These are phyloP conservation scores for Saksenaea vasiformis DNA, from an alignment of 371 early-diverging fungal species.

Conservation along the genomic window DNA sequence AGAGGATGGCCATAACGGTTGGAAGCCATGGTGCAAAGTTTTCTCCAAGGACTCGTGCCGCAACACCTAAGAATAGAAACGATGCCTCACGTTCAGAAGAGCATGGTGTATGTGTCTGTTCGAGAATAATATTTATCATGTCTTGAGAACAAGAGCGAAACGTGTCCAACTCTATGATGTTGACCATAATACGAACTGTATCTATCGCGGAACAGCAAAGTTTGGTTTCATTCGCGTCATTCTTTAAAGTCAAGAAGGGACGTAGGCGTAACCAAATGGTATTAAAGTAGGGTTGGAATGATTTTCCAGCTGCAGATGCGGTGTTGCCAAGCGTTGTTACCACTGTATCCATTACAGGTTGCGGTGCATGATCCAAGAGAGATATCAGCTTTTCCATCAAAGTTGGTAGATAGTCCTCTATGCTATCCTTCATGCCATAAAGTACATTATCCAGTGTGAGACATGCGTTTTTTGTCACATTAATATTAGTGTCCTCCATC, in stretches of 20 bases:
- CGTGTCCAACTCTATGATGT: slow-evolving; percentile 79
- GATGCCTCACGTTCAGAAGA: slow-evolving; percentile 79
- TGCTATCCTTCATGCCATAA: slow-evolving; percentile 72
- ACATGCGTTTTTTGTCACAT: slow-evolving; percentile 76
- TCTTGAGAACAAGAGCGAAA: slow-evolving; percentile 76
- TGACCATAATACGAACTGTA: slow-evolving; percentile 79
- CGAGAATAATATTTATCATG: slow-evolving; percentile 73
- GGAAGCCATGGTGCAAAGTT: slow-evolving; percentile 77
- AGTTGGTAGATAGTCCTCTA: slow-evolving; percentile 72
- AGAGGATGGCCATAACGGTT: slow-evolving; percentile 71
- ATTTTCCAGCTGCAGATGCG: slow-evolving; percentile 76
- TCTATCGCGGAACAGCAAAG: slow-evolving; percentile 86
- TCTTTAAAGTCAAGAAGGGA: slow-evolving; percentile 67
- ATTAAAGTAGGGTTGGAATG: slow-evolving; percentile 76
- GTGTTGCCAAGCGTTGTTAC: slow-evolving; percentile 84
- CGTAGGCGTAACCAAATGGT: slow-evolving; percentile 70
- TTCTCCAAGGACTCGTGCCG: slow-evolving; percentile 75
- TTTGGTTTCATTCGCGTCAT: slow-evolving; percentile 61
- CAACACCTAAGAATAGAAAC: slow-evolving; percentile 79
- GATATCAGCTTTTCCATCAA: slow-evolving; percentile 79
- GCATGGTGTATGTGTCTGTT: slow-evolving; percentile 72
- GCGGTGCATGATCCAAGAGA: slow-evolving; percentile 63
- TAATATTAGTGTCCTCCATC: slow-evolving; percentile 67
- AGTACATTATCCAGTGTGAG: slow-evolving; percentile 83
- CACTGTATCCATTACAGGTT: slow-evolving; percentile 68